Evolutionary conservation across 2,329 filamentous ascomycete genomes (phyloP), one percentile per base, ranked within the genome.

Genomic region (Sarocladium strictum): DNA sequence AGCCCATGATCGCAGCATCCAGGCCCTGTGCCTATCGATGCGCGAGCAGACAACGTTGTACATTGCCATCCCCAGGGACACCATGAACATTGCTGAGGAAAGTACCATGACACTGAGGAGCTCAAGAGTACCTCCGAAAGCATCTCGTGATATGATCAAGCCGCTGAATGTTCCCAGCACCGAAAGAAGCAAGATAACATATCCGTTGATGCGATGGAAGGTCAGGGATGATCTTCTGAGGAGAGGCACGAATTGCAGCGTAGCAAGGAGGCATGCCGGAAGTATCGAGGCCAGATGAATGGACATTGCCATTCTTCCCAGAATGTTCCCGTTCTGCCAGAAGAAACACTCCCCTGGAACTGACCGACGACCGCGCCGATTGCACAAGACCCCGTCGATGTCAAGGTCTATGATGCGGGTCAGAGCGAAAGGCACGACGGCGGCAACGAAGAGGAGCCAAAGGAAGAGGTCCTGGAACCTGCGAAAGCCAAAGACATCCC

Each of bases 21-120:
- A 86, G 2, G 79, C 79, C 1, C 83, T 73, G 57, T 86, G 83
- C 60, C 85, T 76, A 29, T 85, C 80, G 50, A 87, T 80, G 61
- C 85, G 81, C 2, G 85, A 65, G 2, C 71, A 68, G 63, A 80
- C 84, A 64, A 86, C 76, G 58, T 84, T 84, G 62, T 77, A 69
- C 29, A 75, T 76, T 1, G 80, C 77, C 41, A 84, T 56, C 0
- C 62, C 57, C 23, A 80, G 63, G 10, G 72, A 70, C 1, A 64
- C 58, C 0, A 76, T 64, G 2, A 79, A 78, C 9, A 74, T 61
- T 27, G 80, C 69, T 1, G 67, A 73, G 0, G 81, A 61, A 0
- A 74, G 53, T 0, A 75, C 75, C 0, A 76, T 63, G 1, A 62
- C 71, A 0, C 67, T 63, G 59, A 84, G 81, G 2, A 74, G 73